Percentiles rank a stretch among this genome's conserved stretches.
Evolutionary conservation across 345 rosid genomes (phyloP).

Genomic region (Schrenkiella parvula): DNA sequence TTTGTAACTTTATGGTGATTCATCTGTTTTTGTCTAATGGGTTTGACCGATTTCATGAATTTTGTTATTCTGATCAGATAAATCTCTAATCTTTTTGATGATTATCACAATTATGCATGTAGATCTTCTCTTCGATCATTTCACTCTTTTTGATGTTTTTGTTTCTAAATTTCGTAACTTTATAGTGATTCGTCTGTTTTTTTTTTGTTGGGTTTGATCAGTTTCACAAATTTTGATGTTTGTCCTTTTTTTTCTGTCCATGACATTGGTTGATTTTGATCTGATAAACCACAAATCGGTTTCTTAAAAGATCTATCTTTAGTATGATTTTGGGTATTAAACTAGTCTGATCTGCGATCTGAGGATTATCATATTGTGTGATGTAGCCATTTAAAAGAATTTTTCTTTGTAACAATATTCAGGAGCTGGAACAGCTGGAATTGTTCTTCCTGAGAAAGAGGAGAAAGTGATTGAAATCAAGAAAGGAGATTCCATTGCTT

Average conservation of each 20-base stretch:
- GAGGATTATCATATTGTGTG: not conserved
- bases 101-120: no score
- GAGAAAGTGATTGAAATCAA: slow-evolving; percentile 77
- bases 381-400: not conserved
- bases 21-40: not conserved
- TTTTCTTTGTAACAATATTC: not conserved
- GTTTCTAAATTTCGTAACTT: not conserved
- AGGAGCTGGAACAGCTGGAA: slow-evolving; percentile 86
- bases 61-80: not conserved
- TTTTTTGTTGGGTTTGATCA: not conserved
- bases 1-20: not conserved
- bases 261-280: not conserved
- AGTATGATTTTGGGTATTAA: not conserved
- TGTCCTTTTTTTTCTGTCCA: not conserved
- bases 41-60: not conserved
- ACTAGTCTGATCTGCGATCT: not conserved
- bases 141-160: not conserved
- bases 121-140: not conserved
- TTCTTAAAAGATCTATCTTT: not conserved
- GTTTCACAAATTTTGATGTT: not conserved
- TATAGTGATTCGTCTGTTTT: not conserved
- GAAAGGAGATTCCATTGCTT: slow-evolving; percentile 86
- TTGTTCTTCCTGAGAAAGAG: slow-evolving; percentile 79
- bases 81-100: not conserved
- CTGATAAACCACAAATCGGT: not conserved